A percentile compares a stretch with the other conserved stretches of the same genome.
These are phyloP conservation scores for Cyathus striatus DNA, from an alignment of 768 basidiomycete genomes.

Conservation along the genomic window DNA sequence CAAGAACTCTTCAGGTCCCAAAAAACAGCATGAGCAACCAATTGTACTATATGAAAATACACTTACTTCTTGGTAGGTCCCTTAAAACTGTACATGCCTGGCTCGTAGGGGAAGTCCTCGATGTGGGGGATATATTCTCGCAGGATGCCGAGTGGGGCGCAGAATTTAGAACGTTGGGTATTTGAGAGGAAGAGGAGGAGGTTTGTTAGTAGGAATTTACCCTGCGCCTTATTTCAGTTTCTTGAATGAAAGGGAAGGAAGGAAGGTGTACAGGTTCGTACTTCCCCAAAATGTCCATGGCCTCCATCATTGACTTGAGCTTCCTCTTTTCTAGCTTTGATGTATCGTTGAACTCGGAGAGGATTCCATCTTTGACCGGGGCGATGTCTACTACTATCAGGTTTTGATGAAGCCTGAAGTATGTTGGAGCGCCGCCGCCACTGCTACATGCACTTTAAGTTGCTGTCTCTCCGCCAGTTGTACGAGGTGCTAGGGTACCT, in stretches of 20 bases:
- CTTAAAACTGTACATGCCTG: constrained; percentile 44
- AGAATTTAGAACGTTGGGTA: constrained; percentile 45
- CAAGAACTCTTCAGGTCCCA: not conserved
- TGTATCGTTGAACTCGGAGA: constrained; percentile 70
- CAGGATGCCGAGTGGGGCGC: constrained; percentile 65
- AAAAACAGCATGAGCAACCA: too few relatives aligned
- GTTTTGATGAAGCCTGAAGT: constrained; percentile 35
- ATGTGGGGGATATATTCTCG: constrained; percentile 53
- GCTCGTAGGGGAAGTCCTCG: constrained; percentile 69
- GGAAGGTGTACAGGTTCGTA: constrained; percentile 52
- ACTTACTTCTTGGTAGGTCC: constrained; percentile 33
- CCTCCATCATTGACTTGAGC: constrained; percentile 59
- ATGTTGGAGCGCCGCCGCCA: constrained; percentile 54
- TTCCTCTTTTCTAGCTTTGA: constrained; percentile 50
- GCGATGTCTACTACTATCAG: constrained; percentile 79
- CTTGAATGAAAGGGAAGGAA: not conserved
- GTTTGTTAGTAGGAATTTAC: constrained; percentile 82
- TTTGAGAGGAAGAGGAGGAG: constrained; percentile 31
- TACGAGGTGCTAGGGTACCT: not conserved
- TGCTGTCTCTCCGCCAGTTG: constrained; percentile 33
- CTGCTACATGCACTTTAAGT: constrained; percentile 80
- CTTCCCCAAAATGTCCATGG: constrained; percentile 53
- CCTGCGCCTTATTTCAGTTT: constrained; percentile 25
- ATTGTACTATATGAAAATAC: not conserved
- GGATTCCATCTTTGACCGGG: constrained; percentile 49